Evolutionary conservation across 2,329 filamentous ascomycete species (phyloP).

Genomic region (Ophiostoma ulmi): DNA sequence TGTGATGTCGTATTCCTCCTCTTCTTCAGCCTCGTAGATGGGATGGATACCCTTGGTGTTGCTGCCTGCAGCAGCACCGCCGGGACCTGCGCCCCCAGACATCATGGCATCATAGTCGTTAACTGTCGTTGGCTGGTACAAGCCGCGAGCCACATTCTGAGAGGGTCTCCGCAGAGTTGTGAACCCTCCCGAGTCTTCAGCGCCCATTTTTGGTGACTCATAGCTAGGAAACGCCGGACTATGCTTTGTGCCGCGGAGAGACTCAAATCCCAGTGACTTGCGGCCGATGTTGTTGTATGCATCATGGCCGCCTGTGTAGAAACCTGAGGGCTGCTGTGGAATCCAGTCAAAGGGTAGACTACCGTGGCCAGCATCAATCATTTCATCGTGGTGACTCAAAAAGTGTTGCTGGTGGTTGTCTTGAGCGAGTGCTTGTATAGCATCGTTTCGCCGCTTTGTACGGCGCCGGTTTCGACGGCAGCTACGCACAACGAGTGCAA

Average conservation of each 20-base stretch:
- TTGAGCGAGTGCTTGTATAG: constrained; percentile 46
- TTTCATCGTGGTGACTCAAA: constrained; percentile 42
- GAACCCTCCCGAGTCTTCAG: constrained; percentile 15
- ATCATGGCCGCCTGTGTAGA: constrained; percentile 45
- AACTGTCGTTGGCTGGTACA: constrained; percentile 36
- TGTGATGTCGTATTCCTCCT: constrained; percentile 37
- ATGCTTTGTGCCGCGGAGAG: constrained; percentile 37
- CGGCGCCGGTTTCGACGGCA: constrained; percentile 38
- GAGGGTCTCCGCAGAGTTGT: constrained; percentile 31
- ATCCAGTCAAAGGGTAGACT: constrained; percentile 34
- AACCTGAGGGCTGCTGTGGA: constrained; percentile 31
- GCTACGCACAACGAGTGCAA: constrained; percentile 41
- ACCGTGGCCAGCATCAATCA: constrained; percentile 41
- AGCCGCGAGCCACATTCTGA: constrained; percentile 34
- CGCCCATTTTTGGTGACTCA: constrained; percentile 16
- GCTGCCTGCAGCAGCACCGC: constrained; percentile 19
- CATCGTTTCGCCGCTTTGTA: constrained; percentile 39
- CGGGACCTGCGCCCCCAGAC: constrained; percentile 18
- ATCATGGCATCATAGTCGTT: constrained; percentile 32
- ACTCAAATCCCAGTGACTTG: constrained; percentile 48
- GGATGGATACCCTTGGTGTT: constrained; percentile 48
- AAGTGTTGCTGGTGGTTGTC: constrained; percentile 45
- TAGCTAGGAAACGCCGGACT: constrained; percentile 24
- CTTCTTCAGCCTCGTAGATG: constrained; percentile 56
- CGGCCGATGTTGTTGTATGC: constrained; percentile 32